Conservation (phyloP, 192 early-diverging fungal genomes). For the Lobosporangium transversale region DNA sequence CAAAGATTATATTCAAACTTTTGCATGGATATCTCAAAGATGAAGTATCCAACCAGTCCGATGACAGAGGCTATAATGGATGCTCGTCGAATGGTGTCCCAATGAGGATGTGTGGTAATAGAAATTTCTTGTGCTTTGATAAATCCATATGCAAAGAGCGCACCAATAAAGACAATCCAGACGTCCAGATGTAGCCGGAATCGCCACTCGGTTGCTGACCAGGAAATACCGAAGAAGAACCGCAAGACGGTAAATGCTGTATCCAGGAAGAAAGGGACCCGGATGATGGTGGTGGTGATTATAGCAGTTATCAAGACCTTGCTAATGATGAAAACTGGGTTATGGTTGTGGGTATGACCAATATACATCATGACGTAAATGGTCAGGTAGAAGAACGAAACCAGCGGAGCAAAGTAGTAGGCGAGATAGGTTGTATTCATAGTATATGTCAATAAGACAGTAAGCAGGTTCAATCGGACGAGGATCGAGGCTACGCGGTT, state of each 20-base stretch:
- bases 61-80: conserved; percentile 49
- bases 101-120: conserved; percentile 47
- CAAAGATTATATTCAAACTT: conserved; percentile 74
- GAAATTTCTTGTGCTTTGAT: conserved; percentile 57
- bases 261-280: conserved; percentile 55
- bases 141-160: conserved; percentile 65
- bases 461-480: conserved; percentile 75
- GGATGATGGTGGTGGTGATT: conserved; percentile 47
- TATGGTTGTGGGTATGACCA: conserved; percentile 58
- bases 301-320: conserved; percentile 62
- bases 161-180: conserved; percentile 74
- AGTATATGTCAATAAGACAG: conserved; percentile 67
- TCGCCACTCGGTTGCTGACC: conserved; percentile 74
- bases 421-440: conserved; percentile 78
- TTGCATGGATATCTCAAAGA: conserved; percentile 57
- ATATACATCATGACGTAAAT: conserved; percentile 76
- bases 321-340: conserved; percentile 55
- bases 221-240: conserved; percentile 58
- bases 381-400: conserved; percentile 73
- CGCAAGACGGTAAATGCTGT: conserved; percentile 55
- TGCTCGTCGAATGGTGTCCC: conserved; percentile 48
- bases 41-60: conserved; percentile 62
- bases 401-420: conserved; percentile 85
- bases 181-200: conserved; percentile 78
- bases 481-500: conserved; percentile 70